These are phyloP conservation scores for Penicillium sp. DNA, from an alignment of 2,329 filamentous ascomycete species.

Conservation along the genomic window DNA sequence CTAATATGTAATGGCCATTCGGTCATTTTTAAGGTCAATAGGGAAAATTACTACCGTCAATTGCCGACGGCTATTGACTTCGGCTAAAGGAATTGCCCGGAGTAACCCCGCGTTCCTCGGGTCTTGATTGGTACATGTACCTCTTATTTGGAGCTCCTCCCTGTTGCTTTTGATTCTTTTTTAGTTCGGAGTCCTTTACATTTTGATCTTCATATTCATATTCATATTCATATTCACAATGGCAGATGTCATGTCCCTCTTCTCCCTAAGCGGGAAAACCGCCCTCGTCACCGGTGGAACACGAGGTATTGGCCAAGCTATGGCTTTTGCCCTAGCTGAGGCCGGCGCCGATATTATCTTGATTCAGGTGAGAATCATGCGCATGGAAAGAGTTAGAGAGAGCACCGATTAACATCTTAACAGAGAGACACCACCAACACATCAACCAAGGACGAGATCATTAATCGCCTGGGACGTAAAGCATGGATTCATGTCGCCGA, in stretches of 20 bases:
- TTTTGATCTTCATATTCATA: neutral
- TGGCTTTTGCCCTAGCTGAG: conserved; percentile 50
- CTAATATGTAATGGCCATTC: neutral
- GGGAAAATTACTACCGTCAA: neutral
- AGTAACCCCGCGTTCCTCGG: conserved; percentile 4
- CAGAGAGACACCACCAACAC: conserved; percentile 56
- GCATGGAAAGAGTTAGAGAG: neutral
- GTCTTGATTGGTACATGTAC: neutral
- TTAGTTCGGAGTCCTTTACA: neutral
- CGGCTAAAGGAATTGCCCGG: conserved; percentile 12
- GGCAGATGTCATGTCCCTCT: conserved; percentile 33
- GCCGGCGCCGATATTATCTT: conserved; percentile 50
- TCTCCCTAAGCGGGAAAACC: conserved; percentile 44
- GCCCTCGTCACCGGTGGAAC: conserved; percentile 51
- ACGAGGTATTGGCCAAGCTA: conserved; percentile 49
- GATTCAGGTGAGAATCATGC: conserved; percentile 36
- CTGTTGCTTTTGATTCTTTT: neutral
- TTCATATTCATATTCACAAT: conserved; percentile 22
- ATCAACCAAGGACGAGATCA: conserved; percentile 44
- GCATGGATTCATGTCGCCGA: conserved; percentile 47
- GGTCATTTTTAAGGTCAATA: neutral
- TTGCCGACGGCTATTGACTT: conserved; percentile 16
- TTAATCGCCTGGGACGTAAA: conserved; percentile 41
- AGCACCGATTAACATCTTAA: neutral
- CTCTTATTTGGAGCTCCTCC: neutral